phyloP scores from a whole-genome alignment of 2,329 filamentous ascomycete genomes.

The Neopestalotiopsis rosae region DNA sequence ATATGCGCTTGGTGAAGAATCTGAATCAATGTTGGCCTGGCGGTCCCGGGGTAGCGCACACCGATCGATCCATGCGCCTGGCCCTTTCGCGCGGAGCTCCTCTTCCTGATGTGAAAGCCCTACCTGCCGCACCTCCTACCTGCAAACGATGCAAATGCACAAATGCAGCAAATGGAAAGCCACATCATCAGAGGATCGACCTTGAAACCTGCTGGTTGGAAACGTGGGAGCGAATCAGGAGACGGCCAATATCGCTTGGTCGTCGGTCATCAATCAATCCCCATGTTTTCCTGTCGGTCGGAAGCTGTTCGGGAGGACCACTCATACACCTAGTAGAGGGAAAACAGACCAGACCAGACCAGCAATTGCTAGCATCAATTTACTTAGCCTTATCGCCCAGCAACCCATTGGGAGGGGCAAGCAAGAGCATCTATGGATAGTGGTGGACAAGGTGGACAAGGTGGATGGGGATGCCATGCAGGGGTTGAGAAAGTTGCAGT shows the following conservation, averaged over 20 bases:
- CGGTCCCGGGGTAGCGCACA: background rate
- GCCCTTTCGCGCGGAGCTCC: background rate
- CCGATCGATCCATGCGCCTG: background rate
- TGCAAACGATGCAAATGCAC: background rate
- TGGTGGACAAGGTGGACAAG: background rate
- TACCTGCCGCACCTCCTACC: too few species aligned
- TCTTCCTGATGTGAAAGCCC: background rate
- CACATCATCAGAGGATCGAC: conserved; percentile 1
- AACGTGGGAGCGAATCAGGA: background rate
- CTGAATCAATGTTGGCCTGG: background rate
- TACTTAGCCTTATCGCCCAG: conserved; percentile 6
- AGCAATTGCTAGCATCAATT: background rate
- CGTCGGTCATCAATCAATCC: background rate
- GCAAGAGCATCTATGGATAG: too few species aligned
- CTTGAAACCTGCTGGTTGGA: background rate
- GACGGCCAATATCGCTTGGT: background rate
- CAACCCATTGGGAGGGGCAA: background rate
- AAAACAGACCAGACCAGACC: background rate
- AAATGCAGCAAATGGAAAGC: background rate
- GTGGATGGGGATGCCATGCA: background rate
- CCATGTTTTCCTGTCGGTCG: background rate
- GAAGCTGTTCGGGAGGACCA: conserved; percentile 1
- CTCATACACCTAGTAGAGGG: too few species aligned
- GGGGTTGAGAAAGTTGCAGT: background rate
- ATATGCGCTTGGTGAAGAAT: background rate